Evolutionary conservation across 768 basidiomycete species (phyloP), one percentile per base, ranked within the genome.

Genomic region (Naganishia vishniacii): DNA sequence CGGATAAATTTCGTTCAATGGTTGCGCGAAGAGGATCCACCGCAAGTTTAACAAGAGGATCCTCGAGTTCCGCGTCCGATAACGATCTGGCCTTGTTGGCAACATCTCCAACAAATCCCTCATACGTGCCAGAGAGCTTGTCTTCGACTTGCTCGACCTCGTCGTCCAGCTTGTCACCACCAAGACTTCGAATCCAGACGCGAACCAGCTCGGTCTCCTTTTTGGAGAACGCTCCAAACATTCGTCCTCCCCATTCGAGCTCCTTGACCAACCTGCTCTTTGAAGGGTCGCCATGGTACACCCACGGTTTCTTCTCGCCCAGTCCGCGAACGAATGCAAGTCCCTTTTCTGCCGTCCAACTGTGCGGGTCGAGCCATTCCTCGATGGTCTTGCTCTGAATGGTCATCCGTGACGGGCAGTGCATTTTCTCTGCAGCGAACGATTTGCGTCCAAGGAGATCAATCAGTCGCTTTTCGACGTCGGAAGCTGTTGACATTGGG

Each of bases 221-320:
- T 40, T 65, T 46, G 18, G 73, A 70, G 42, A 74, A 74, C 2
- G 73, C 73, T 0, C 73, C 73, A 62, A 75, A 75, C 73, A 75
- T 75, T 53, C 69, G 59, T 15, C 73, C 72, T 47, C 72, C 72
- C 73, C 73, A 75, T 41, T 68, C 66, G 28, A 73, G 51, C 60
- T 72, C 72, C 47, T 61, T 63, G 37, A 73, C 62, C 8, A 75
- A 61, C 23, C 66, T 61, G 65, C 71, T 72, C 44, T 61, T 37
- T 12, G 32, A 49, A 3, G 67, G 48, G 34, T 70, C 67, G 13
- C 73, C 72, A 11, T 63, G 63, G 16, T 64, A 62, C 16, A 74
- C 65, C 68, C 71, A 72, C 4, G 70, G 69, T 56, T 61, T 53
- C 53, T 68, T 69, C 3, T 59, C 65, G 15, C 69, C 66, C 28